Conservation (phyloP, 1,284 basidiomycete species). For the Sparassis latifolia region DNA sequence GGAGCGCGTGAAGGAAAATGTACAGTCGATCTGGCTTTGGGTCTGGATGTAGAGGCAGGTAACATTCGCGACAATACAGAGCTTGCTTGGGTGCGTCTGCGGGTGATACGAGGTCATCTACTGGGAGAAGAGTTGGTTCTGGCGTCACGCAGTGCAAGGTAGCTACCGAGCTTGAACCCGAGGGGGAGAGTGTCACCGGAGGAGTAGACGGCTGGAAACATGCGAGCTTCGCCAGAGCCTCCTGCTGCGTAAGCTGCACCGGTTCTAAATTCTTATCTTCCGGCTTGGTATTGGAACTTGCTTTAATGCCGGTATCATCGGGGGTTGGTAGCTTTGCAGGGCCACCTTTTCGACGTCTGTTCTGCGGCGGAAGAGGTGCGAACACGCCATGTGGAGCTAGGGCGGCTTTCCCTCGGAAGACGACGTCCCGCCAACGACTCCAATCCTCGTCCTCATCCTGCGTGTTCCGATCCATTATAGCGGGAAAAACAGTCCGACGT, state of each 20-base stretch:
- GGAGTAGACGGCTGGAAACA: constrained; percentile 13
- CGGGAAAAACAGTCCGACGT: constrained; percentile 3
- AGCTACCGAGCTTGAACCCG: not conserved
- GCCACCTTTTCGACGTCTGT: constrained; percentile 44
- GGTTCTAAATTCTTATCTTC: constrained; percentile 3
- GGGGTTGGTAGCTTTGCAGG: constrained; percentile 28
- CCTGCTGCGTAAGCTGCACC: constrained; percentile 38
- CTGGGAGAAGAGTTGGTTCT: constrained; percentile 20
- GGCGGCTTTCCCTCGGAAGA: constrained; percentile 66
- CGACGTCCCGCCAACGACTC: constrained; percentile 82
- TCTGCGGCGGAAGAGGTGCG: constrained; percentile 49
- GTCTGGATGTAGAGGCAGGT: constrained; percentile 84
- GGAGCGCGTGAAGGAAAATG: constrained; percentile 88
- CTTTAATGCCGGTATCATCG: not conserved
- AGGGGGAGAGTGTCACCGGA: constrained; percentile 2
- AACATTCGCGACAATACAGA: constrained; percentile 81
- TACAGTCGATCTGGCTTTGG: constrained; percentile 86
- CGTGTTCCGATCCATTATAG: not conserved
- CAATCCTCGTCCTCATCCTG: constrained; percentile 90
- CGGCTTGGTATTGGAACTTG: not conserved
- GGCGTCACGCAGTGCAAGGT: no score
- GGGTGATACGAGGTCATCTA: constrained; percentile 1
- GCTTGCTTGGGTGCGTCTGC: constrained; percentile 19
- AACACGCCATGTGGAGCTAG: constrained; percentile 43
- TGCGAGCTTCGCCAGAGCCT: constrained; percentile 35